Evolutionary conservation across 2,329 filamentous ascomycete genomes (phyloP).

Genomic region (Coniochaeta ligniaria): DNA sequence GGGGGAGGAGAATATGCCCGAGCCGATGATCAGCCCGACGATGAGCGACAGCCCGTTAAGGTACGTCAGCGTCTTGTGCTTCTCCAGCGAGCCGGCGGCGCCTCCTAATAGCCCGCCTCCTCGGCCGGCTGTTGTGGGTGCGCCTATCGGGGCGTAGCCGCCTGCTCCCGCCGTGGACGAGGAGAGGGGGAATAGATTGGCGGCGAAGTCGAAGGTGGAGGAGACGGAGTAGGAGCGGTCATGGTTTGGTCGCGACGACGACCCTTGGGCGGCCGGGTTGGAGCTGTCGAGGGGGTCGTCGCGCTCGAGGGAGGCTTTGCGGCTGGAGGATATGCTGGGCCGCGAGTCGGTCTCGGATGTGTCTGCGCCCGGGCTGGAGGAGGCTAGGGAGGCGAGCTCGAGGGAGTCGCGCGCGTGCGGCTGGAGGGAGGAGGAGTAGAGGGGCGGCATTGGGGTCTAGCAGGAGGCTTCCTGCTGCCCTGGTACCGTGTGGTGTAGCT

Average conservation of each 20-base stretch:
- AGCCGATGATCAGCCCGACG: conserved; percentile 89
- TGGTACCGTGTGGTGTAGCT: neutral
- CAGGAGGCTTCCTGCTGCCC: neutral
- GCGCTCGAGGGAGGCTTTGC: conserved; percentile 79
- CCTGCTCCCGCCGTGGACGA: conserved; percentile 59
- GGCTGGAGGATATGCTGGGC: conserved; percentile 87
- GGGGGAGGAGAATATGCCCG: conserved; percentile 91
- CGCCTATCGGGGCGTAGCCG: conserved; percentile 80
- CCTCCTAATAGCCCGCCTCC: conserved; percentile 55
- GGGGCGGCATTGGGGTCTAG: conserved; percentile 25
- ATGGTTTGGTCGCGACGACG: conserved; percentile 25
- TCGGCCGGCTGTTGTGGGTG: conserved; percentile 53
- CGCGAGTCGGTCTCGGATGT: conserved; percentile 64
- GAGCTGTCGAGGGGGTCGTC: conserved; percentile 70
- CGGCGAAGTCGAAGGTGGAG: conserved; percentile 93
- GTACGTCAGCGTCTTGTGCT: conserved; percentile 92
- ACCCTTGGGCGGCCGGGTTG: conserved; percentile 39
- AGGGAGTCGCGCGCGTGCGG: conserved; percentile 74
- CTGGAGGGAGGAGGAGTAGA: conserved; percentile 35
- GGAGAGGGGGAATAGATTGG: conserved; percentile 85
- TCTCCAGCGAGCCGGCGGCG: conserved; percentile 65
- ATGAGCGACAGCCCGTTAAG: conserved; percentile 88
- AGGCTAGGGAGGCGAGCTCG: conserved; percentile 91
- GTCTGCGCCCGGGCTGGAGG: conserved; percentile 61
- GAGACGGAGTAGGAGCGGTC: conserved; percentile 79